Percentiles rank a stretch among this genome's conserved stretches.
These are phyloP conservation scores for Tribonema minus DNA, from an alignment of 108 stramenopile genomes.

Conservation along the genomic window DNA sequence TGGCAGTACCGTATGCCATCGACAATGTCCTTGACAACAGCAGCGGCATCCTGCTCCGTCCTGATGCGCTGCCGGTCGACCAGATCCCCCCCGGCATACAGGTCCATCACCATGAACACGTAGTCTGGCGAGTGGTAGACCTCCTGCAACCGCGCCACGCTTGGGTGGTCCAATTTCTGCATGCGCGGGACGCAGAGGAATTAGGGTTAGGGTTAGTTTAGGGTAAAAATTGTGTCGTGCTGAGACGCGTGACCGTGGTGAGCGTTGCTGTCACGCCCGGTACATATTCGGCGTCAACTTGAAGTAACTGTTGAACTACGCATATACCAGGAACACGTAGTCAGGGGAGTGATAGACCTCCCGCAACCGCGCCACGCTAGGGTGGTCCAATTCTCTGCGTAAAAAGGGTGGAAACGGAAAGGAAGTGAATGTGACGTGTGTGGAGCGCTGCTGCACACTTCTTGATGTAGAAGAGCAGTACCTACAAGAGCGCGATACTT, in stretches of 20 bases:
- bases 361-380: background rate
- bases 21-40: constrained; percentile 75
- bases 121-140: constrained; percentile 40
- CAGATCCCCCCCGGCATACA: constrained; percentile 7
- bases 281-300: no score
- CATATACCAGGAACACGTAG: constrained; percentile 41
- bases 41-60: constrained; percentile 76
- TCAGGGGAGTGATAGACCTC: constrained; percentile 39
- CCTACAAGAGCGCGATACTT: no score
- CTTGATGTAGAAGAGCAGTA: no score
- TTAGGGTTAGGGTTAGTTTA: no score
- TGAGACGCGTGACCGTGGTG: no score
- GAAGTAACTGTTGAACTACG: no score
- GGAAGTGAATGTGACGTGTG: no score
- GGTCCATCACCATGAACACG: constrained; percentile 46
- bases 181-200: no score
- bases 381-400: background rate
- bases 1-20: constrained; percentile 92
- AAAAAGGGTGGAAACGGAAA: no score
- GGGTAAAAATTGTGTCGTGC: no score
- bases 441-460: no score
- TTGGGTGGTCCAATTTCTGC: background rate
- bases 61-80: background rate
- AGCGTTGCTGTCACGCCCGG: no score
- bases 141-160: constrained; percentile 1